Evolutionary conservation across 352 stramenopile species (phyloP), one percentile per base, ranked within the genome.

Genomic region (Phytophthora multivora): DNA sequence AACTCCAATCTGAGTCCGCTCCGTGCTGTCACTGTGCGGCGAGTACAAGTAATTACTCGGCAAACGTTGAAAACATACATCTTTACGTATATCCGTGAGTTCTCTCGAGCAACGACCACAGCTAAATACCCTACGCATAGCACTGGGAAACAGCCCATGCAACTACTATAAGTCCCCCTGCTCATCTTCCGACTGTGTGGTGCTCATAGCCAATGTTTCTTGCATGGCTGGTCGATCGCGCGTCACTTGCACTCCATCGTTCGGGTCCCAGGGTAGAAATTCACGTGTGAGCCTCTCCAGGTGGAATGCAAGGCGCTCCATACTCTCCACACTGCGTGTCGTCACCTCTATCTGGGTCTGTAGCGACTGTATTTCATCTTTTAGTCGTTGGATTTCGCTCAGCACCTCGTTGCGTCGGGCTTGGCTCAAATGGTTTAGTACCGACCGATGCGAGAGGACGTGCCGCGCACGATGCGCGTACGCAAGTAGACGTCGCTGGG

Each of bases 321-420:
- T 76, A 16, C 46, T 66, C 51, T 71, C 64, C 12, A 86, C 53
- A 23, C 51, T 75, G 36, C 65, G 71, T 26, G 57, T 66, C 15
- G 73, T 81, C 47, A 64, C 52, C 39, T 83, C 65, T 18, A 83
- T 62, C 43, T 80, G 63, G 9, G 53, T 45, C 49, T 86, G 52
- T 4, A 86, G 52, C 5, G 40, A 36, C 43, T 54, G 38, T 23
- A 73, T 68, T n/a, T 73, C 50, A 6, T 59, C 50, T 13, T 71
- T 71, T 16, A 83, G 56, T 10, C 60, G 71, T 23, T 30, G 25
- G 49, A 83, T 67, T 54, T 86, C 73, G 3, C 72, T 60, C 31
- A 76, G 15, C 47, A 86, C 51, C 57, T 86, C 67, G 5, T 46
- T 51, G 13, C 73, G 76, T 16, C 62, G 68, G 18, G 13, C 21